These are phyloP conservation scores for Apiotrichum domesticum DNA, from an alignment of 1,284 basidiomycete species.

Conservation along the genomic window DNA sequence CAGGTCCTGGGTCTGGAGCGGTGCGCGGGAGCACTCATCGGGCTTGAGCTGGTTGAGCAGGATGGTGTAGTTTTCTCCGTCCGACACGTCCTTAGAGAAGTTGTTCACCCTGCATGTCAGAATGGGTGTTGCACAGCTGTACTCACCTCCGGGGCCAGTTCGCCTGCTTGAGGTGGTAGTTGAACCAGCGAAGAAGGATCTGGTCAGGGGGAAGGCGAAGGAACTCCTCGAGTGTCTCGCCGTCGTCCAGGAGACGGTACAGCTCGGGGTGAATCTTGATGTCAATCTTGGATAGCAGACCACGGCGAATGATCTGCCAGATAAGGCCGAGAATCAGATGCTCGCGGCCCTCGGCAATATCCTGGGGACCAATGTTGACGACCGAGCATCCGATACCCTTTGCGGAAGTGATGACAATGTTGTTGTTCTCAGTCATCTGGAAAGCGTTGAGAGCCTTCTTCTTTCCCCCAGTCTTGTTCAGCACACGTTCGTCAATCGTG, in stretches of 20 bases:
- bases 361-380: conserved; percentile 93
- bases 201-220: conserved; percentile 91
- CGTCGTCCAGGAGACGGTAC: conserved; percentile 91
- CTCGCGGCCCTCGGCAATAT: conserved; percentile 88
- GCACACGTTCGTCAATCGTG: conserved; percentile 95
- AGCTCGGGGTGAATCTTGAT: conserved; percentile 97
- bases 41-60: conserved; percentile 93
- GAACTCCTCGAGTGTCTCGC: conserved; percentile 92
- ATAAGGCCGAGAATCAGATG: conserved; percentile 97
- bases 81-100: conserved; percentile 89
- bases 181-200: conserved; percentile 95
- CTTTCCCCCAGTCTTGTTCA: conserved; percentile 73
- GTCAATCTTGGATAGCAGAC: conserved; percentile 88
- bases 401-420: conserved; percentile 96
- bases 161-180: conserved; percentile 94
- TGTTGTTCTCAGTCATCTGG: conserved; percentile 99
- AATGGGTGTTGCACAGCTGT: too few relatives aligned
- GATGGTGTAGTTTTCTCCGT: conserved; percentile 96
- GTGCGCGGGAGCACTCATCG: conserved; percentile 83
- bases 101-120: conserved; percentile 71
- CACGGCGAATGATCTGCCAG: conserved; percentile 96
- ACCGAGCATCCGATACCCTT: conserved; percentile 98
- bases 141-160: conserved; percentile 74
- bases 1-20: conserved; percentile 78
- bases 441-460: conserved; percentile 73